Conservation (phyloP, 176 grass and related monocot genomes). For the Cenchrus fungigraminus region DNA sequence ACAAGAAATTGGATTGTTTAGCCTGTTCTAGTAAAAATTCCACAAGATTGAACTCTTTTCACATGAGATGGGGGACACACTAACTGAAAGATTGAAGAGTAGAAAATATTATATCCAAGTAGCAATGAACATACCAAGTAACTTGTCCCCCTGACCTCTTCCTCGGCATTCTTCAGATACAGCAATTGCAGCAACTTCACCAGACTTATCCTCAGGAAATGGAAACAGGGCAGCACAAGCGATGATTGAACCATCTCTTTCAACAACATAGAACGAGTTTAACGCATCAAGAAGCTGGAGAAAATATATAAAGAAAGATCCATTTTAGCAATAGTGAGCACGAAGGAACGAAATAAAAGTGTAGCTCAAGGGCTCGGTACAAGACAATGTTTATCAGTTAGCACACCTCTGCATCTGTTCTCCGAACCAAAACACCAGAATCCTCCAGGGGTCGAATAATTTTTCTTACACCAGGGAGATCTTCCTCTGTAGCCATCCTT, state of each 20-base stretch:
- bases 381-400: conserved; percentile 30
- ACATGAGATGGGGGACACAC: background rate
- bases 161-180: conserved; percentile 96
- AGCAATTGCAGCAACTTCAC: conserved; percentile 86
- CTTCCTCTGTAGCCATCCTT: conserved; percentile 70
- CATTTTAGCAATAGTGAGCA: conserved; percentile 30
- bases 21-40: conserved; percentile 12
- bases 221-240: conserved; percentile 88
- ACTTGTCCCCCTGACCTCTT: conserved; percentile 83
- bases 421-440: conserved; percentile 71
- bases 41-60: conserved; percentile 9
- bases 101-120: background rate
- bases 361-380: background rate
- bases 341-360: conserved; percentile 23
- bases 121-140: conserved; percentile 68
- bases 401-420: conserved; percentile 82
- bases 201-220: conserved; percentile 79
- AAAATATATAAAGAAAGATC: conserved; percentile 8
- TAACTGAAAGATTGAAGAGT: background rate
- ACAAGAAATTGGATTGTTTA: background rate
- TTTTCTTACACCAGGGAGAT: conserved; percentile 87
- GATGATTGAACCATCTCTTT: conserved; percentile 96
- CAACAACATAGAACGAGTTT: conserved; percentile 76
- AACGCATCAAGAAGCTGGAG: conserved; percentile 81
- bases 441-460: conserved; percentile 81